Evolutionary conservation across 2,329 filamentous ascomycete species (phyloP).

Genomic region (Orbilia javanica): DNA sequence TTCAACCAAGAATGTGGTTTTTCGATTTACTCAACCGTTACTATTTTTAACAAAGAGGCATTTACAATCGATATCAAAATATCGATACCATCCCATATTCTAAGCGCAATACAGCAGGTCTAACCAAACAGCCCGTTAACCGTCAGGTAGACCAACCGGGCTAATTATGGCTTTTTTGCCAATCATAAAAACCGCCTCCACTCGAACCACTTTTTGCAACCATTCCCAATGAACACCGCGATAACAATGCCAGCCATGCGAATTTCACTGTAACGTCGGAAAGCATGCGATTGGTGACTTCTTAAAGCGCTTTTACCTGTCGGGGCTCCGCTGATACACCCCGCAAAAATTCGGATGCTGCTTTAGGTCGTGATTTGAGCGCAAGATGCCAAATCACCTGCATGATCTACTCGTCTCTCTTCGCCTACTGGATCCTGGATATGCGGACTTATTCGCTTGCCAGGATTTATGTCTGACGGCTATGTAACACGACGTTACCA

Average conservation of each 20-base stretch:
- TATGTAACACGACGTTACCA: neutral
- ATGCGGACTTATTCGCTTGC: neutral
- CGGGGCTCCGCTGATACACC: neutral
- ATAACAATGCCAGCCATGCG: neutral
- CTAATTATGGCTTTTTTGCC: neutral
- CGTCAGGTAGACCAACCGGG: neutral
- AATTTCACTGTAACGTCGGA: neutral
- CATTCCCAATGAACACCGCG: neutral
- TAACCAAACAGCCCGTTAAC: neutral
- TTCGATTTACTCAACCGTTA: neutral
- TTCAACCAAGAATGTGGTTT: too few relatives aligned
- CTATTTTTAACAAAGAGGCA: neutral
- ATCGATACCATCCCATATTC: neutral
- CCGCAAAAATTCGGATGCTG: neutral
- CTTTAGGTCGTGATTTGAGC: neutral
- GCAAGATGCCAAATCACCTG: neutral
- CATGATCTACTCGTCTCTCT: neutral
- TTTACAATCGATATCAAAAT: neutral
- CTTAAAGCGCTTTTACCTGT: neutral
- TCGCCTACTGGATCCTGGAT: neutral
- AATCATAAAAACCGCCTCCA: neutral
- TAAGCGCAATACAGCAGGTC: conserved; percentile 10
- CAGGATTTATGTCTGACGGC: neutral
- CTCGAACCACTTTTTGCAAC: neutral
- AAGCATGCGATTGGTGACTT: neutral